Evolutionary conservation across 1,139 yeast species (phyloP).

Genomic region (Candida pseudoviswanathii): DNA sequence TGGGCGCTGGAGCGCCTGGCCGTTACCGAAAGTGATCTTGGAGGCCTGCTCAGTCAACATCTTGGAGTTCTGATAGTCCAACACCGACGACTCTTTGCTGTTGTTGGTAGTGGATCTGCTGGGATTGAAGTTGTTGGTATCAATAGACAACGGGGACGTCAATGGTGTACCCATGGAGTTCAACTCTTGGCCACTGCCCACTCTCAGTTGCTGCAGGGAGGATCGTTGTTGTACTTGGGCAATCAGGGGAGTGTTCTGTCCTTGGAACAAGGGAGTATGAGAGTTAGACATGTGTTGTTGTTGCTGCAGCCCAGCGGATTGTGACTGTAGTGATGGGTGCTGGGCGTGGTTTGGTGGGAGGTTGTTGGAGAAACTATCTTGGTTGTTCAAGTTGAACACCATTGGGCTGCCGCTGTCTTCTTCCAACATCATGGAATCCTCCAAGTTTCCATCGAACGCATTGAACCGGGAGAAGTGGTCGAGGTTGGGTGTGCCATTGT

Average conservation of each 20-base stretch:
- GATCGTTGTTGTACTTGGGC: background rate
- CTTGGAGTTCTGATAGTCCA: slow-evolving; percentile 8
- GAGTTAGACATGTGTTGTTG: background rate
- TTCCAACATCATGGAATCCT: slow-evolving; percentile 9
- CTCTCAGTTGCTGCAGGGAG: background rate
- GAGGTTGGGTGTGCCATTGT: background rate
- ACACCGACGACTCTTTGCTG: slow-evolving; percentile 6
- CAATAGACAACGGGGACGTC: slow-evolving; percentile 13
- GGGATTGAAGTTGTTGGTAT: slow-evolving; percentile 3
- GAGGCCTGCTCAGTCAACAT: slow-evolving; percentile 10
- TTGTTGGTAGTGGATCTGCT: background rate
- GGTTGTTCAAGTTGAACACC: slow-evolving; percentile 8
- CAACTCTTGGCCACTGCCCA: background rate
- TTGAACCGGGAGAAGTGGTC: slow-evolving; percentile 5
- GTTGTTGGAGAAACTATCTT: background rate
- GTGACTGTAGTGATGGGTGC: slow-evolving; percentile 4
- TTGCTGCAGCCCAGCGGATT: background rate
- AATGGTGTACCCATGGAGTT: slow-evolving; percentile 9
- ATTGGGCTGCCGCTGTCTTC: slow-evolving; percentile 8
- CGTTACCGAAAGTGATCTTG: slow-evolving; percentile 8
- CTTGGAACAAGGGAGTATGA: slow-evolving; percentile 4
- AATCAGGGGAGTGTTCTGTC: slow-evolving; percentile 3
- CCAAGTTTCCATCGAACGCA: slow-evolving; percentile 4
- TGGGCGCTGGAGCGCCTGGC: background rate
- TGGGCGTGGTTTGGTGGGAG: slow-evolving; percentile 3